Base-by-base conservation (phyloP, 352 stramenopile species). In the Globisporangium nodosum region DNA sequence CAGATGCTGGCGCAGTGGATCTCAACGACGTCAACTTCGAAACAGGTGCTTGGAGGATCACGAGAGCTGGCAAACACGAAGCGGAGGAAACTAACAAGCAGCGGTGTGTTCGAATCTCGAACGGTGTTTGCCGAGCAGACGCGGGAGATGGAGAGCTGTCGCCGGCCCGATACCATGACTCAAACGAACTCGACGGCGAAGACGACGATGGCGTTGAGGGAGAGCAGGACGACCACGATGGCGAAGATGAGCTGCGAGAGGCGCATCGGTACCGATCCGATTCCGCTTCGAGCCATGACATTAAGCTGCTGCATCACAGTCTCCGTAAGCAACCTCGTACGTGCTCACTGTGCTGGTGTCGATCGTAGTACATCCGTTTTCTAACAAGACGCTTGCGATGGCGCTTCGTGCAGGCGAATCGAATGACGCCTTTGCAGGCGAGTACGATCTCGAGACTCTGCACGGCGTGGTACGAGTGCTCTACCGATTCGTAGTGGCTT, bases 11-110 rank as follows among this genome's bases (percentile, higher is more conserved):
- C 31, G 56, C 58, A 16, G 72, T 90, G 15, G 79, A 82, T 40
- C 52, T 88, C 6, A 66, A 73, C 13, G 81, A 88, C 58, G 68
- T 90, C 24, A 78, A 72, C 35, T 73, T 88, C 54, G 76, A 87
- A 60, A 76, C 75, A 31, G 80, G 80, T 83, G 39, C 16, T 57
- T 4, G 51, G 20, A 6, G 6, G 21, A 27, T 27, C 45, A 27
- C 24, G 24, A 3, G 24, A 27, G 24, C 2, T 27, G 1, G 24
- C 24, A 15, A 5, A 5, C n/a, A 42, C 4, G 35, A 42, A 13
- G 9, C 11, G 35, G 35, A 42, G 35, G 35, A 42, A 16, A 5
- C 35, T 13, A 16, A 42, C 8, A 42, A 16, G 5, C 8, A 9
- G 8, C 50, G 11, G 33, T 39, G 21, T 49, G 50, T 5, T 46